These are phyloP conservation scores for Murraya paniculata DNA, from an alignment of 345 rosid species.

Conservation along the genomic window DNA sequence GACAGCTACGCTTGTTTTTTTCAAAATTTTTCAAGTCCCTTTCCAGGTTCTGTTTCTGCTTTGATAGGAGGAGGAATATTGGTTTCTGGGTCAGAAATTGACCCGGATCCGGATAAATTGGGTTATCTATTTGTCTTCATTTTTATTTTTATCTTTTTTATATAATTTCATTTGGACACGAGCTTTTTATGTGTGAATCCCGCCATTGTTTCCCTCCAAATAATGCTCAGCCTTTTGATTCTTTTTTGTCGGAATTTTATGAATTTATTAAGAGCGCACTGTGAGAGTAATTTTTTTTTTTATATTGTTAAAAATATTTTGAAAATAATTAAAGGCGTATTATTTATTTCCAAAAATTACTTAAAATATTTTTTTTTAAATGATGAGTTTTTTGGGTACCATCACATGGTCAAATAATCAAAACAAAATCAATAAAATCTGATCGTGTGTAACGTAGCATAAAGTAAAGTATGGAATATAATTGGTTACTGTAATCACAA, in stretches of 20 bases:
- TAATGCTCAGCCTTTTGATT: not conserved
- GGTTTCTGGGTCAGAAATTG: not conserved
- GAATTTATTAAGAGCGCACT: not conserved
- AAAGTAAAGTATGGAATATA: too few species aligned
- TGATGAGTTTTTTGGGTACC: too few species aligned
- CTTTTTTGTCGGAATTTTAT: not conserved
- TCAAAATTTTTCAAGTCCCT: not conserved
- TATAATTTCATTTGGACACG: not conserved
- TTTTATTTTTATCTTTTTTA: not conserved
- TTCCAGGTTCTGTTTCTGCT: not conserved
- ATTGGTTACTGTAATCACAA: too few species aligned
- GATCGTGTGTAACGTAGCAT: too few species aligned
- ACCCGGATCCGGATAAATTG: not conserved
- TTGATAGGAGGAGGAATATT: not conserved
- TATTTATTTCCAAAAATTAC: not conserved
- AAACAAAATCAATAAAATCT: too few species aligned
- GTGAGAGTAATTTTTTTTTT: not conserved
- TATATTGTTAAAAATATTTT: too few species aligned
- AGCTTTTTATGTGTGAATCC: not conserved
- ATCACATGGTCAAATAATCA: too few species aligned
- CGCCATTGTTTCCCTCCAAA: constrained; percentile 13
- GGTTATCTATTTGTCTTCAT: not conserved
- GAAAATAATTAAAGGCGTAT: not conserved
- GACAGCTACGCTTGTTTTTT: not conserved
- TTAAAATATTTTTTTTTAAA: too few species aligned